Evolutionary conservation across 2,329 filamentous ascomycete species (phyloP).

Genomic region (Aspergillus proliferans): DNA sequence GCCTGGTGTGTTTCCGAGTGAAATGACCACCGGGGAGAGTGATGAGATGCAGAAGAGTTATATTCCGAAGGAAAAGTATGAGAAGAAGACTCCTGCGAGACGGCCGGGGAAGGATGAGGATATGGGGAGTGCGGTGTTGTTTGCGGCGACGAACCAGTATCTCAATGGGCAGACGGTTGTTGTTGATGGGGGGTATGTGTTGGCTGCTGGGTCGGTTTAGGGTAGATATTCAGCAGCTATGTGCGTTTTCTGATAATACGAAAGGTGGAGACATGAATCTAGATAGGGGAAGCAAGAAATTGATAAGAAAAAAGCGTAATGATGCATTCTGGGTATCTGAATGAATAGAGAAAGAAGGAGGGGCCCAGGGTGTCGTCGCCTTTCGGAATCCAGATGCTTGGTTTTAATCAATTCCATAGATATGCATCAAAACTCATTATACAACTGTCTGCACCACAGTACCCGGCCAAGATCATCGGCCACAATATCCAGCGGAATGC

Average conservation of each 20-base stretch:
- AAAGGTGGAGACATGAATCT: background rate
- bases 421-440: too few relatives aligned
- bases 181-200: slow-evolving; percentile 48
- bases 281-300: background rate
- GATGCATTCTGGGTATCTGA: too few relatives aligned
- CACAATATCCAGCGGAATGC: too few relatives aligned
- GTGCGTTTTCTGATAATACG: background rate
- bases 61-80: slow-evolving; percentile 55
- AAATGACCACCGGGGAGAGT: slow-evolving; percentile 57
- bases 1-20: slow-evolving; percentile 62
- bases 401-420: too few relatives aligned
- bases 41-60: slow-evolving; percentile 58
- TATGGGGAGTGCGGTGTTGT: slow-evolving; percentile 59
- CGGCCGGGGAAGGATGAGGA: slow-evolving; percentile 60
- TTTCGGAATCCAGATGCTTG: too few relatives aligned
- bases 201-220: slow-evolving; percentile 25
- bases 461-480: too few relatives aligned
- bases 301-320: background rate
- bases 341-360: too few relatives aligned
- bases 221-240: background rate
- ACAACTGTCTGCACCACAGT: too few relatives aligned
- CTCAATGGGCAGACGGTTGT: slow-evolving; percentile 49
- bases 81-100: slow-evolving; percentile 52
- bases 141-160: slow-evolving; percentile 47
- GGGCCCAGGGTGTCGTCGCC: too few relatives aligned